Evolutionary conservation across 441 rosid species (phyloP), one percentile per base, ranked within the genome.

Genomic region (Hypseocharis bilobata): DNA sequence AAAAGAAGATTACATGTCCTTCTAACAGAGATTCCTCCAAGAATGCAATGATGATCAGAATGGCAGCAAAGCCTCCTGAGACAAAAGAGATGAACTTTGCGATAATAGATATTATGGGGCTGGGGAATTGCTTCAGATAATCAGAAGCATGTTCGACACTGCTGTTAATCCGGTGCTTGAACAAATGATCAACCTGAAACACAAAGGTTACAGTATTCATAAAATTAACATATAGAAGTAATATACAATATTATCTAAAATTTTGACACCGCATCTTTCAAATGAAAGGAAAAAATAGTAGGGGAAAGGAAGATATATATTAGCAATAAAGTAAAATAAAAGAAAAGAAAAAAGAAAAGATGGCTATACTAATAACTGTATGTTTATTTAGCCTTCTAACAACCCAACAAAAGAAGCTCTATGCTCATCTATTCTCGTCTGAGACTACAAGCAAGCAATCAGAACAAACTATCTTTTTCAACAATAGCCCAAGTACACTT

Each of bases 51-150:
- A 94, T 94, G 80, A 91, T 81, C 72, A 94, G 77, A 57, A 94
- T 81, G 59, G 99, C 99, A 70, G 94, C 96, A 78, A 94, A 94
- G 63, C 99, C 99, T 45, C 99, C 99, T 67, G 88, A 88, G 52
- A 94, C 92, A 77, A 94, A 94, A n/a, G 98, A 89, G 68, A 94
- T 88, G 52, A 94, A 94, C 80, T 94, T 94, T 23, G 99, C 96
- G 3, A 91, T 69, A 20, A 89, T 85, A 57, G 96, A 84, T 77
- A 94, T 85, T 55, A 88, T 85, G 62, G 99, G 96, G 14, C 92
- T 85, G 11, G 98, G 99, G 69, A 91, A 91, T 61, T 94, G 99
- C 66, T 81, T 88, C 56, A 94, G 79, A 80, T 89, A 94, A 49
- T 89, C 88, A 67, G 96, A 91, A 57, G 99, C 96, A 40, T 88